Evolutionary conservation across 352 stramenopile genomes (phyloP).

Genomic region (Phytophthora idaei): DNA sequence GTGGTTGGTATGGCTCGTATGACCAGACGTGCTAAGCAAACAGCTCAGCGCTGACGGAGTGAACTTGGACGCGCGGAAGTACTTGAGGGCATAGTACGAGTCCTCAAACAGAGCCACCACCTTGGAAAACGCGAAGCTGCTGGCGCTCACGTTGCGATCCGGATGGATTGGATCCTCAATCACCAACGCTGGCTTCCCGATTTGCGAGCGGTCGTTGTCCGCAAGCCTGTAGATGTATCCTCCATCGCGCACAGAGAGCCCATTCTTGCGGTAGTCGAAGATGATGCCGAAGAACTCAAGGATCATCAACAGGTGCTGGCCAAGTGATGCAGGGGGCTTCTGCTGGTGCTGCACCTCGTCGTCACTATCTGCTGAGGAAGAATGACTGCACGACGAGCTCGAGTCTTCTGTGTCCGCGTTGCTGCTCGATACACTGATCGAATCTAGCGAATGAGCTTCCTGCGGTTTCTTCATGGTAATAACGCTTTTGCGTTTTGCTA

Average conservation of each 20-base stretch:
- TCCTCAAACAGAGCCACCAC: constrained; percentile 88
- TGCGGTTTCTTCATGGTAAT: constrained; percentile 6
- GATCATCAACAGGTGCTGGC: constrained; percentile 75
- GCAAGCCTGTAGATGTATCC: constrained; percentile 87
- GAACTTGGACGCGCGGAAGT: constrained; percentile 80
- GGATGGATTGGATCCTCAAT: constrained; percentile 91
- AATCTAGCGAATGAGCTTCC: constrained; percentile 40
- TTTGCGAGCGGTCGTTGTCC: constrained; percentile 47
- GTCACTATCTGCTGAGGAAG: constrained; percentile 61
- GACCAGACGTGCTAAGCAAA: constrained; percentile 69
- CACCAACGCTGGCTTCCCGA: constrained; percentile 76
- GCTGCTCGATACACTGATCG: constrained; percentile 78
- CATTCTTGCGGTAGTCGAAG: constrained; percentile 88
- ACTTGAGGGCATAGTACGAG: constrained; percentile 86
- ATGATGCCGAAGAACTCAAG: constrained; percentile 88
- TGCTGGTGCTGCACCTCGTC: constrained; percentile 37
- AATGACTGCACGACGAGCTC: constrained; percentile 51
- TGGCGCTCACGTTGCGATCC: constrained; percentile 86
- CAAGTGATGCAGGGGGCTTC: constrained; percentile 50
- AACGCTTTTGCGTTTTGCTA: constrained; percentile 24
- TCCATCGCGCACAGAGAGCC: constrained; percentile 81
- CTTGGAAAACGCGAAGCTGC: constrained; percentile 86
- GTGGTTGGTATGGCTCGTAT: constrained; percentile 45
- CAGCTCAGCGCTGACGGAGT: constrained; percentile 80
- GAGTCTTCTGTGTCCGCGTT: constrained; percentile 84